Percentiles rank a stretch among this genome's conserved stretches.
Conservation (phyloP, 108 stramenopile genomes). For the Nannochloropsis gaditana region DNA sequence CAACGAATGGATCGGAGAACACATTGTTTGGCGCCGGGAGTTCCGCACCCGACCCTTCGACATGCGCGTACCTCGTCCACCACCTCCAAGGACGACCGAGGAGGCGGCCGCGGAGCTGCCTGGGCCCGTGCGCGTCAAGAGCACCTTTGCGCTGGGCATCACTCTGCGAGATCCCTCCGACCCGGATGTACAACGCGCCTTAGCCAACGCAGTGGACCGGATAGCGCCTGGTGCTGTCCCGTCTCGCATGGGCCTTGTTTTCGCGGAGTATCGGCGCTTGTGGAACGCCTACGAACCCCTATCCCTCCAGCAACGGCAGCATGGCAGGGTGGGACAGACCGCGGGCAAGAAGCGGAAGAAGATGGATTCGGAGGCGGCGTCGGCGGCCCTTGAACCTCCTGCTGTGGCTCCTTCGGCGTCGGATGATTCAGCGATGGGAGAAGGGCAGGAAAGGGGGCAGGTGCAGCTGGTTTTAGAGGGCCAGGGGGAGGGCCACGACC, state of each 20-base stretch:
- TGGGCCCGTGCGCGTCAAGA: neutral
- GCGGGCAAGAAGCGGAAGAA: neutral
- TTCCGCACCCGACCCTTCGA: neutral
- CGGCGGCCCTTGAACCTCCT: neutral
- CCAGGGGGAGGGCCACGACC: too few relatives aligned
- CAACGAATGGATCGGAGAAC: neutral
- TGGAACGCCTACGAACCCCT: neutral
- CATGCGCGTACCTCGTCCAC: neutral
- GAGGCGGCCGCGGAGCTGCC: neutral
- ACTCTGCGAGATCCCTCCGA: neutral
- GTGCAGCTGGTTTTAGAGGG: neutral
- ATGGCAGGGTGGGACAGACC: neutral
- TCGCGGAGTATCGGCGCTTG: neutral
- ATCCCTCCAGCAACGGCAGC: neutral
- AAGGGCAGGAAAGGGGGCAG: neutral
- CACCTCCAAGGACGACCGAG: neutral
- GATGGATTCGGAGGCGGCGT: neutral
- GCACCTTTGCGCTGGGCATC: neutral
- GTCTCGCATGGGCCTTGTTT: neutral
- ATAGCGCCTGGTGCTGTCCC: neutral
- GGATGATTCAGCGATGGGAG: neutral
- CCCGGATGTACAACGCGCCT: slow-evolving; percentile 15
- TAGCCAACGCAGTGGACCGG: neutral
- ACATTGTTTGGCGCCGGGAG: slow-evolving; percentile 2
- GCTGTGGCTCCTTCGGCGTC: neutral